Percentiles rank a stretch among this genome's conserved stretches.
phyloP scores from a whole-genome alignment of 78 protist species.

The Polysphondylium violaceum region DNA sequence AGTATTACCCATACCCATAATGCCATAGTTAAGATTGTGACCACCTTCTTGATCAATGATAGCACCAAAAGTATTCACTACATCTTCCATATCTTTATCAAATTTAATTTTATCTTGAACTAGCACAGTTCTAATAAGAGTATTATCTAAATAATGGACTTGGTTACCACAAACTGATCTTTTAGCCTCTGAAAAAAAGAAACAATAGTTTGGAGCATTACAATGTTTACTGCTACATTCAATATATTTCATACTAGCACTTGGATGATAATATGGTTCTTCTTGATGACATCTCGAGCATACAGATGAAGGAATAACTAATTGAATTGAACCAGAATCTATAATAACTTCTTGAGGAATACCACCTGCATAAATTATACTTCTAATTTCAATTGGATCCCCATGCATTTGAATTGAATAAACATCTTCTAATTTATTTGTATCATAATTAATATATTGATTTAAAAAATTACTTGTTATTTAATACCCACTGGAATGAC shows the following conservation, averaged over 20 bases:
- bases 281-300: slow-evolving; percentile 33
- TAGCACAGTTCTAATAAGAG: slow-evolving; percentile 14
- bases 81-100: slow-evolving; percentile 16
- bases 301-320: slow-evolving; percentile 45
- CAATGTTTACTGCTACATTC: slow-evolving; percentile 12
- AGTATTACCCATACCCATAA: slow-evolving; percentile 72
- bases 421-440: slow-evolving; percentile 5
- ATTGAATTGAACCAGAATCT: slow-evolving; percentile 34
- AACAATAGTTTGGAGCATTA: slow-evolving; percentile 16
- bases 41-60: slow-evolving; percentile 29
- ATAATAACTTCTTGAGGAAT: slow-evolving; percentile 49
- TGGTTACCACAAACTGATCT: slow-evolving; percentile 20
- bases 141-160: slow-evolving; percentile 42
- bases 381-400: slow-evolving; percentile 60
- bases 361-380: slow-evolving; percentile 53
- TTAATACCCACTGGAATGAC: too few relatives aligned
- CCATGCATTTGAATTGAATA: slow-evolving; percentile 38
- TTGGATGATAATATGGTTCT: slow-evolving; percentile 49
- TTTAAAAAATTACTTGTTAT: too few relatives aligned
- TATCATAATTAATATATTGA: too few relatives aligned
- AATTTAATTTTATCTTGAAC: slow-evolving; percentile 49
- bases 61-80: slow-evolving; percentile 41
- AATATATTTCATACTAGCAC: neutral
- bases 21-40: slow-evolving; percentile 33
- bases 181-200: neutral